Percentiles rank a stretch among this genome's conserved stretches.
Evolutionary conservation across 2,329 filamentous ascomycete genomes (phyloP).

Genomic region (Diplodia scrobiculata): DNA sequence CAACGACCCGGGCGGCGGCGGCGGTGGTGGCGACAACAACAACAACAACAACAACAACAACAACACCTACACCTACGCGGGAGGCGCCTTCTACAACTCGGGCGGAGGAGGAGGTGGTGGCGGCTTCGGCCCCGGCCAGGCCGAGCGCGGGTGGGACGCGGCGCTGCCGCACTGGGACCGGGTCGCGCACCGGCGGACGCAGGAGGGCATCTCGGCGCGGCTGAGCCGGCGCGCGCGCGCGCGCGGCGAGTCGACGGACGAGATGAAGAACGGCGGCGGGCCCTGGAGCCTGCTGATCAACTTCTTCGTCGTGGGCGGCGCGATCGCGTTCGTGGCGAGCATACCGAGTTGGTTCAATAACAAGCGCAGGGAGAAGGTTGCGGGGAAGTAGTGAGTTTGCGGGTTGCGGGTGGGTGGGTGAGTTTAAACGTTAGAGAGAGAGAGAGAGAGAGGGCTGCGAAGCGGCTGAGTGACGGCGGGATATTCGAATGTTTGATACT

Average conservation of each 20-base stretch:
- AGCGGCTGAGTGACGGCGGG: neutral
- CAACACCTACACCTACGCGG: conserved; percentile 26
- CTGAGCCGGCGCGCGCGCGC: conserved; percentile 48
- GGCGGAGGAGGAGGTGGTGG: conserved; percentile 47
- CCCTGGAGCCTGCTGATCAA: conserved; percentile 37
- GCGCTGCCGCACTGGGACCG: conserved; percentile 79
- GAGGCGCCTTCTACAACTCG: conserved; percentile 37
- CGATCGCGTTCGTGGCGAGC: conserved; percentile 36
- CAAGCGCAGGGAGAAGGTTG: conserved; percentile 5
- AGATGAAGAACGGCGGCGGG: conserved; percentile 32
- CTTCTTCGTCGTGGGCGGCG: conserved; percentile 38
- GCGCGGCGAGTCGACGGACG: conserved; percentile 18
- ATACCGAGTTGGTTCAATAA: conserved; percentile 29
- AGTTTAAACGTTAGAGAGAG: neutral
- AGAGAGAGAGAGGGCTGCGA: neutral
- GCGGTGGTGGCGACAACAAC: too few species aligned
- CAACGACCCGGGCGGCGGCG: conserved; percentile 27
- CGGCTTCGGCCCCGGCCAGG: conserved; percentile 64
- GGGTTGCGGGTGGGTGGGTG: too few species aligned
- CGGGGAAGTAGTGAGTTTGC: too few species aligned
- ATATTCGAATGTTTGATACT: neutral
- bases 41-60: too few species aligned
- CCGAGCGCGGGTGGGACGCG: conserved; percentile 52
- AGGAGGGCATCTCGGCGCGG: conserved; percentile 63
- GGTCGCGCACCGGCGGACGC: conserved; percentile 70